phyloP scores from a whole-genome alignment of 1,284 basidiomycete species.

The Porogramme epimiltina region DNA sequence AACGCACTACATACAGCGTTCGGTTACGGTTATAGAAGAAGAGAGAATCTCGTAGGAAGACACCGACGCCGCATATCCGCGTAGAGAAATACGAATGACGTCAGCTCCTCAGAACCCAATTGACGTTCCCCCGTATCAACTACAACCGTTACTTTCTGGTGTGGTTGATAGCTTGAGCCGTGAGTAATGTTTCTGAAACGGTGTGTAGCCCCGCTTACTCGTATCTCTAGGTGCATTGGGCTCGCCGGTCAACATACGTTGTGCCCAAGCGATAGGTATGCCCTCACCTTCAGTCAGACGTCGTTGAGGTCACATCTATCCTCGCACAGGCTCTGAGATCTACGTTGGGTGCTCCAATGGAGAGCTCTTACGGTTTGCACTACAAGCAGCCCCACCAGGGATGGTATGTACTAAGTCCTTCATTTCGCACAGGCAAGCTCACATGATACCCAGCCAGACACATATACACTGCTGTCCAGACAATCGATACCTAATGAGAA shows the following conservation, averaged over 20 bases:
- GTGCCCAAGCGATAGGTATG: constrained; percentile 40
- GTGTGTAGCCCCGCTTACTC: background rate
- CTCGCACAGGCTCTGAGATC: constrained; percentile 58
- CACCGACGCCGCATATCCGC: too few species aligned
- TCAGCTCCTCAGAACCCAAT: constrained; percentile 35
- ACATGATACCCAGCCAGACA: constrained; percentile 47
- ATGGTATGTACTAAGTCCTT: constrained; percentile 42
- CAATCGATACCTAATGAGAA: constrained; percentile 64
- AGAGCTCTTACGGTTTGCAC: constrained; percentile 65
- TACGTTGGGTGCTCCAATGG: constrained; percentile 77
- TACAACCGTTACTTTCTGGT: constrained; percentile 51
- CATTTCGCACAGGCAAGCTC: background rate
- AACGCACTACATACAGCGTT: too few species aligned
- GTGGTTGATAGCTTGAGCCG: constrained; percentile 36
- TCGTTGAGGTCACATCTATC: background rate
- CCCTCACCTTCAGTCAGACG: background rate
- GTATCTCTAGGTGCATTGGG: constrained; percentile 16
- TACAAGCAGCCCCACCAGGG: constrained; percentile 56
- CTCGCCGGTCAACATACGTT: constrained; percentile 30
- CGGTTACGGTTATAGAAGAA: too few species aligned
- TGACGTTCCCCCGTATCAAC: constrained; percentile 61
- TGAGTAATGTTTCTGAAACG: constrained; percentile 5
- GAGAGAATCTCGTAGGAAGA: too few species aligned
- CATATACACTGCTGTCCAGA: constrained; percentile 68
- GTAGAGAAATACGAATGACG: constrained; percentile 25